Conservation (phyloP, 2,329 filamentous ascomycete genomes). For the Verticillium albo-atrum region DNA sequence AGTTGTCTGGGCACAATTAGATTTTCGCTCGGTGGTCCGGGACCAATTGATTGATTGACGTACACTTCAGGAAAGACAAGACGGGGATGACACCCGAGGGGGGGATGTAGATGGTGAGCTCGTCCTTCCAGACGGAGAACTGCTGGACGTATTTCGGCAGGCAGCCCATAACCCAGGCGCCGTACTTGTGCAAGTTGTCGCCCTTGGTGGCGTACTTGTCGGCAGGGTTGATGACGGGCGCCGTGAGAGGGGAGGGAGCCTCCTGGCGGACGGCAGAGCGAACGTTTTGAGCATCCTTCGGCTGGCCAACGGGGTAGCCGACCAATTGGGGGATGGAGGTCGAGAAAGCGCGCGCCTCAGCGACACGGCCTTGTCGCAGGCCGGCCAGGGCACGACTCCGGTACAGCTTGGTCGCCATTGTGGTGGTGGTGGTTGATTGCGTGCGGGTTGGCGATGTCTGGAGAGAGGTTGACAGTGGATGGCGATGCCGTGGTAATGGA, state of each 20-base stretch:
- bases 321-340: constrained; percentile 15
- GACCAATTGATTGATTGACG: constrained; percentile 3
- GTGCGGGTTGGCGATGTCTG: constrained; percentile 9
- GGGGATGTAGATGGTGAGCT: constrained; percentile 89
- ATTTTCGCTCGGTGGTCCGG: neutral
- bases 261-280: constrained; percentile 57
- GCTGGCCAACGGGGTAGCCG: constrained; percentile 19
- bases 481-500: constrained; percentile 8
- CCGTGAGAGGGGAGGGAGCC: constrained; percentile 60
- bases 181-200: constrained; percentile 87
- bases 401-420: constrained; percentile 58
- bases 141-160: constrained; percentile 98
- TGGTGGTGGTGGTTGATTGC: constrained; percentile 16
- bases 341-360: constrained; percentile 14
- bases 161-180: constrained; percentile 93
- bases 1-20: constrained; percentile 63
- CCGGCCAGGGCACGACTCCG: constrained; percentile 49
- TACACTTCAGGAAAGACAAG: constrained; percentile 87
- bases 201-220: constrained; percentile 90
- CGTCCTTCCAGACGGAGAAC: constrained; percentile 99
- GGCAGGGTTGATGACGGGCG: constrained; percentile 80
- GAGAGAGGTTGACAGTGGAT: constrained; percentile 7
- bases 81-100: constrained; percentile 86
- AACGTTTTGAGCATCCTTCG: constrained; percentile 62
- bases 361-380: constrained; percentile 11